Base-by-base conservation (phyloP, 108 stramenopile species). In the Craspedostauros australis region DNA sequence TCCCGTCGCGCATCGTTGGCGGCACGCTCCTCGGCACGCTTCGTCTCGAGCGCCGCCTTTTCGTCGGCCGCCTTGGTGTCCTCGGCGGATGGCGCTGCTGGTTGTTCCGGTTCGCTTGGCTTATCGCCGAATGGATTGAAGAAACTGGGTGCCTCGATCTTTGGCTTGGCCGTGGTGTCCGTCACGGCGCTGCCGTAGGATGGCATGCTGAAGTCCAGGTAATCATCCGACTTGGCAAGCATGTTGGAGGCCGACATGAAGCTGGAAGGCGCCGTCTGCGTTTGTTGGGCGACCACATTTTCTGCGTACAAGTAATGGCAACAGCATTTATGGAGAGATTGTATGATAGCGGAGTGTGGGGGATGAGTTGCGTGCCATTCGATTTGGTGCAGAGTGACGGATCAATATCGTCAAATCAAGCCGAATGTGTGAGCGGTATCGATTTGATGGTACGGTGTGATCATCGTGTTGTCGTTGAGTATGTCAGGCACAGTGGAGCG, bases 121-220 rank as follows among this genome's bases (percentile, higher is more conserved):
- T 58, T 49, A 25, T 63, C 55, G 21, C 45, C 50, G 41, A 67
- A 57, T 36, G 73, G 71, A 37, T 66, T 72, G 38, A 42, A 41
- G 34, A 58, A 54, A 34, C 60, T 38, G 46, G 60, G 64, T 14
- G 53, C 73, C 9, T 59, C 67, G 7, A 29, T 57, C 44, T 63
- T 43, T 32, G 66, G 42, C 50, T 56, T 59, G 23, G 51, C 20
- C 26, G 37, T 49, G 45, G 58, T 42, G 16, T 20, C 43, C 32
- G 36, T 43, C 32, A 16, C 51, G 42, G 34, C 46, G 30, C 30
- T 36, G 54, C 72, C 64, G 54, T 90, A 90, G 3, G 77, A 80
- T 3, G 88, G 88, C 50, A 90, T 42, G 1, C 77, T 79, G 54
- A 90, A 90, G 37, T 90, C 88, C 46, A 90, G 63, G 15, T 73